phyloP scores from a whole-genome alignment of 164 flowering plant species.

The Macadamia integrifolia region DNA sequence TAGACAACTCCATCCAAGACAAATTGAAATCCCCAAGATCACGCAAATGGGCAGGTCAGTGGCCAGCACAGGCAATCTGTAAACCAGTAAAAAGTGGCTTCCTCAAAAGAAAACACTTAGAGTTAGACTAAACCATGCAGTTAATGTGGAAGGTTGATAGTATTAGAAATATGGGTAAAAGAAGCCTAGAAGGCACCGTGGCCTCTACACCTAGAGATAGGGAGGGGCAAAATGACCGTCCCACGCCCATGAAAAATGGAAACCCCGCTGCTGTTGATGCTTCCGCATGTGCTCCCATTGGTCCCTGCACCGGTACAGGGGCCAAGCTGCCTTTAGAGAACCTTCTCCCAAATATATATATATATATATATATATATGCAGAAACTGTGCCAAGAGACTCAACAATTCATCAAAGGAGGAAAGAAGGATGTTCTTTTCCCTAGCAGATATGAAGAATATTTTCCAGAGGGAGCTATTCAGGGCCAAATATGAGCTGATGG shows the following conservation, averaged over 20 bases:
- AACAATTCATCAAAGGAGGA: slow-evolving; percentile 9
- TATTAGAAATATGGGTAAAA: not conserved
- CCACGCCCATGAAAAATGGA: no score
- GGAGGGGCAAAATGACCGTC: no score
- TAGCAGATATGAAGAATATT: slow-evolving; percentile 4
- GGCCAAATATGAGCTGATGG: slow-evolving; percentile 1
- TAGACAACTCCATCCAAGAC: not conserved
- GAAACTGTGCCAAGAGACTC: slow-evolving; percentile 20
- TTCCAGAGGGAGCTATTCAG: slow-evolving; percentile 2
- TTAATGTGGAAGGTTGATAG: not conserved
- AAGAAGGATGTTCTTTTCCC: slow-evolving; percentile 7
- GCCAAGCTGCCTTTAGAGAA: no score
- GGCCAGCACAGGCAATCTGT: not conserved
- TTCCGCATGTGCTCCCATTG: no score
- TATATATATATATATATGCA: no score
- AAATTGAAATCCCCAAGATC: not conserved
- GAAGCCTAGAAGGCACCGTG: no score
- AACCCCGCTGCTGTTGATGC: no score
- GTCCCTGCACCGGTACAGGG: no score
- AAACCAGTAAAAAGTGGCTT: not conserved
- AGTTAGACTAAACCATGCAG: not conserved
- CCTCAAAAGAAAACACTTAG: not conserved
- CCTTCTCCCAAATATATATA: no score
- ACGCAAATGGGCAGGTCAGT: not conserved
- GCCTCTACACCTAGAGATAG: no score